Evolutionary conservation across 305 asterid genomes (phyloP).

Genomic region (Nicotiana rustica): DNA sequence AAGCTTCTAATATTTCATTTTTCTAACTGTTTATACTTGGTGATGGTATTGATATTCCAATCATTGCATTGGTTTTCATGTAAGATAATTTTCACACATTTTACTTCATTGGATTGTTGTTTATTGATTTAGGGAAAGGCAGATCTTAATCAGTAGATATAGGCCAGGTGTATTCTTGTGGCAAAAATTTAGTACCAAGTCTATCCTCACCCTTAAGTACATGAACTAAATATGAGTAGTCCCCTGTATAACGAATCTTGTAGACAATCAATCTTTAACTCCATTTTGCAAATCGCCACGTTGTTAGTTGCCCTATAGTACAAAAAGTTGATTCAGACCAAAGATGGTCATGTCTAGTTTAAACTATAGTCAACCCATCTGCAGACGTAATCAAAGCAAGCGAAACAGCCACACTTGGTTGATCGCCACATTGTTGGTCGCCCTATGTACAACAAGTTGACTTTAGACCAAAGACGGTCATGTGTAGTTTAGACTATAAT

Average conservation of each 20-base stretch:
- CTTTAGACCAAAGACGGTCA: background rate
- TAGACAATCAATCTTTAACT: background rate
- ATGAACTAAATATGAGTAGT: too few relatives aligned
- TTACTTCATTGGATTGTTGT: background rate
- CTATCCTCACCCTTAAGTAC: too few relatives aligned
- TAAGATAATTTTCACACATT: background rate
- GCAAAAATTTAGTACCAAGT: too few relatives aligned
- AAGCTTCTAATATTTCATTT: background rate
- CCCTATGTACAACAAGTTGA: background rate
- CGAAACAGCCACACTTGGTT: background rate
- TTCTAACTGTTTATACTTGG: too few relatives aligned
- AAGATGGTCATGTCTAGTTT: background rate
- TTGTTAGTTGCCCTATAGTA: background rate
- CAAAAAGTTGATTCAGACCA: background rate
- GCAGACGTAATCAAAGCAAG: background rate
- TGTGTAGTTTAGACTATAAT: background rate
- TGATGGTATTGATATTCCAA: background rate
- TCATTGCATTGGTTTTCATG: background rate
- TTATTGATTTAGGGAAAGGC: background rate
- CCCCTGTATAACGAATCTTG: too few relatives aligned
- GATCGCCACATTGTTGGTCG: background rate
- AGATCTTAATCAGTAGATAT: background rate
- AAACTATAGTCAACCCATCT: background rate
- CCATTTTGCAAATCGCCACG: background rate
- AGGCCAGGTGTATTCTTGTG: too few relatives aligned